Conservation (phyloP, 169 alveolate genomes). For the Eimeria brunetti region DNA sequence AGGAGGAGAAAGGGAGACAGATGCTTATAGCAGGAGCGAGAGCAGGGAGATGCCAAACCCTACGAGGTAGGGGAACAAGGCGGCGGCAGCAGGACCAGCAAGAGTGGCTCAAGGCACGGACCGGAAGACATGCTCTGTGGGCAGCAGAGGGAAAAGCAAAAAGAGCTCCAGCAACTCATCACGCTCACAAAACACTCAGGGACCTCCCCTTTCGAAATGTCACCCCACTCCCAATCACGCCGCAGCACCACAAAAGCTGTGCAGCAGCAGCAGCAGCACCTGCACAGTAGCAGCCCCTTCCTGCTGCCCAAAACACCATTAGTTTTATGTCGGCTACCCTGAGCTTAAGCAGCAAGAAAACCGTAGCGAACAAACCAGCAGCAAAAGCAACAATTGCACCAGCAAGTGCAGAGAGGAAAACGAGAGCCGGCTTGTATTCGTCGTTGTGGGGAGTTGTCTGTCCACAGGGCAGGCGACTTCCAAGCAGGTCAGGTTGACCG, state of each 20-base stretch:
- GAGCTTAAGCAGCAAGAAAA: neutral
- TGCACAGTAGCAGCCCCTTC: neutral
- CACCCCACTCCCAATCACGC: too few relatives aligned
- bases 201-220: too few relatives aligned
- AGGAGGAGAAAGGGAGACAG: too few relatives aligned
- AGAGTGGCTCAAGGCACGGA: neutral
- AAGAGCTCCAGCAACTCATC: too few relatives aligned
- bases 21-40: neutral
- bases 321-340: slow-evolving; percentile 4
- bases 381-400: neutral
- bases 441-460: neutral
- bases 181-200: too few relatives aligned
- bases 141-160: too few relatives aligned
- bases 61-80: neutral
- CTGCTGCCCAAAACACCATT: neutral
- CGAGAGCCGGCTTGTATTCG: neutral
- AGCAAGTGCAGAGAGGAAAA: neutral
- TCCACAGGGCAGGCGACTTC: neutral
- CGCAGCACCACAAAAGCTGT: too few relatives aligned
- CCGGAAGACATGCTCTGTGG: too few relatives aligned
- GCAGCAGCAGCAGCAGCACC: neutral
- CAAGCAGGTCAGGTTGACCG: neutral
- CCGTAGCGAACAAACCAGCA: neutral
- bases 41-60: neutral
- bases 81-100: neutral